Base-by-base conservation (phyloP, 441 rosid genomes). In the Pelargonium australe region DNA sequence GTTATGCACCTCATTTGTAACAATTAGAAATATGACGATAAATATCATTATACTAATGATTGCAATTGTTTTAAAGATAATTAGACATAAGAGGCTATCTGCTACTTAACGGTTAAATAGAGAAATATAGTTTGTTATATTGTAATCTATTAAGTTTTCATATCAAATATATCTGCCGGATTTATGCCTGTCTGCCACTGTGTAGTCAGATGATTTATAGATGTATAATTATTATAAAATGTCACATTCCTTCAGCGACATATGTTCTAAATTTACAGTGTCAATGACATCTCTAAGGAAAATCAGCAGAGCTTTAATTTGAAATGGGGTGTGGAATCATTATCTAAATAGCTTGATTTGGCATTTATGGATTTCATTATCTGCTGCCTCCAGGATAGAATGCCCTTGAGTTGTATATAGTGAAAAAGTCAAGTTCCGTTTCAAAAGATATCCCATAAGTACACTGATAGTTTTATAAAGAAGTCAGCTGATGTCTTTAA, bases 1-100 rank as follows among this genome's bases (percentile, higher is more conserved):
- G 10, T 66, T 72, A 41, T 53, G 51, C 64, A 41, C 61, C 69
- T 58, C 31, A 9, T 17, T 10, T 44, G 12, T 41, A 40, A 14
- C 23, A 41, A 0, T 23, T 68, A 34, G 20, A 5, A 7, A 11
- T 25, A 12, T n/a, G 12, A 57, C 41, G 43, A 20, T 53, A 9
- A 16, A 3, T 57, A 65, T 14, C 55, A 20, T 51, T 20, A 9
- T 43, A 7, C 63, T 67, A 19, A 28, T 58, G 17, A 43, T 13
- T 47, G 60, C 55, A 40, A 51, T 25, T 12, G 37, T 51, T 12
- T 2, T 17, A 11, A 19, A 7, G 34, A 68, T 8, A 55, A 4
- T 31, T 16, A 40, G 51, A 37, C 53, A 53, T 58, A 12, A 17
- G 1, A 11, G 5, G 28, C 13, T 20, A 43, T 65, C 25, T 65